A percentile compares a stretch with the other conserved stretches of the same genome.
These are phyloP conservation scores for Mycena maculata DNA, from an alignment of 768 basidiomycete genomes.

Conservation along the genomic window DNA sequence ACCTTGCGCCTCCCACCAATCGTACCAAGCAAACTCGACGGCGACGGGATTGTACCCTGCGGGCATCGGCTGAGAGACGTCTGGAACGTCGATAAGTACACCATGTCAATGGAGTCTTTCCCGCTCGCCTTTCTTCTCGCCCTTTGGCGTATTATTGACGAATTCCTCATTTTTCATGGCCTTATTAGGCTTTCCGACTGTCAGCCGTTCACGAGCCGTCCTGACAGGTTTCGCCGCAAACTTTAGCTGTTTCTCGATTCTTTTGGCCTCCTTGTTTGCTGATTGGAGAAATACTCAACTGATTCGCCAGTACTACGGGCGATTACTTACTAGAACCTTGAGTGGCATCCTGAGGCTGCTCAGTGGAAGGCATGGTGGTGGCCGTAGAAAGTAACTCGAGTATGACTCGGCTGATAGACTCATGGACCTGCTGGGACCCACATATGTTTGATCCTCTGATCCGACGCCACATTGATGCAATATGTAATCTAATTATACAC, in stretches of 20 bases:
- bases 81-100: constrained; percentile 50
- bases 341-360: too few species aligned
- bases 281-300: too few species aligned
- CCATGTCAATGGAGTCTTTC: not conserved
- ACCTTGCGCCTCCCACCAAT: constrained; percentile 94
- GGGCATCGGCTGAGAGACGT: constrained; percentile 87
- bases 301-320: too few species aligned
- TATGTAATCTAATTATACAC: constrained; percentile 82
- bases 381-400: not conserved
- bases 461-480: not conserved
- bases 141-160: too few species aligned
- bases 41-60: constrained; percentile 93
- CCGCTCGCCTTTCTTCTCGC: not conserved
- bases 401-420: not conserved
- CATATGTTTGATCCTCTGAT: too few species aligned
- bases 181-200: too few species aligned
- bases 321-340: too few species aligned
- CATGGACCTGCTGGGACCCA: too few species aligned
- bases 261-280: not conserved
- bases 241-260: not conserved
- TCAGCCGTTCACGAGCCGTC: too few species aligned
- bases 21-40: constrained; percentile 96
- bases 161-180: too few species aligned
- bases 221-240: not conserved
- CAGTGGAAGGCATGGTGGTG: too few species aligned